Evolutionary conservation across 192 early-diverging fungal genomes (phyloP).

Genomic region (Chytriomyces hyalinus): DNA sequence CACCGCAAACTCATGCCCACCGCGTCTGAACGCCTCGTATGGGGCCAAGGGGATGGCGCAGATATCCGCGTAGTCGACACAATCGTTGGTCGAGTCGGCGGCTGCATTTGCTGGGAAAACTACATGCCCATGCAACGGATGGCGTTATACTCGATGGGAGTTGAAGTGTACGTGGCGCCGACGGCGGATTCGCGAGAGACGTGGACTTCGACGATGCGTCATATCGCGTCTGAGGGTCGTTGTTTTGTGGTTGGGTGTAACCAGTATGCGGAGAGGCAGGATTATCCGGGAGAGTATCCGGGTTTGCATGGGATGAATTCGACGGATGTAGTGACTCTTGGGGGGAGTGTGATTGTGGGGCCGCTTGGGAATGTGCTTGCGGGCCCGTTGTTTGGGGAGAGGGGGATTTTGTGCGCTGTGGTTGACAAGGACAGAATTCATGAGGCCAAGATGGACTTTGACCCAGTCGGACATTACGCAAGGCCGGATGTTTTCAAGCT

Average conservation of each 20-base stretch:
- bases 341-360: slow-evolving; percentile 3
- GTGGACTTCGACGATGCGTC: slow-evolving; percentile 6
- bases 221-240: slow-evolving; percentile 6
- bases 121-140: background rate
- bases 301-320: background rate
- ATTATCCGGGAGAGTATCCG: slow-evolving; percentile 10
- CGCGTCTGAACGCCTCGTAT: background rate
- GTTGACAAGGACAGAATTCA: background rate
- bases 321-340: background rate
- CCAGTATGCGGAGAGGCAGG: slow-evolving; percentile 3
- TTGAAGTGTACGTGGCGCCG: slow-evolving; percentile 3
- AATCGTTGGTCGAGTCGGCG: background rate
- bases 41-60: background rate
- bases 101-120: slow-evolving; percentile 7
- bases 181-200: slow-evolving; percentile 8
- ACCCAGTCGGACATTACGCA: slow-evolving; percentile 3
- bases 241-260: slow-evolving; percentile 14
- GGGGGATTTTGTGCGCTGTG: background rate
- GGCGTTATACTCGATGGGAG: background rate
- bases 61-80: background rate
- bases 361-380: slow-evolving; percentile 2
- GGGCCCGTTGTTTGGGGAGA: background rate
- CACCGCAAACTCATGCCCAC: slow-evolving; percentile 14
- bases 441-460: slow-evolving; percentile 12
- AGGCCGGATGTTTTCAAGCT: slow-evolving; percentile 12